phyloP scores from a whole-genome alignment of 495 filamentous ascomycete genomes.

The Baudoinia panamericana region DNA sequence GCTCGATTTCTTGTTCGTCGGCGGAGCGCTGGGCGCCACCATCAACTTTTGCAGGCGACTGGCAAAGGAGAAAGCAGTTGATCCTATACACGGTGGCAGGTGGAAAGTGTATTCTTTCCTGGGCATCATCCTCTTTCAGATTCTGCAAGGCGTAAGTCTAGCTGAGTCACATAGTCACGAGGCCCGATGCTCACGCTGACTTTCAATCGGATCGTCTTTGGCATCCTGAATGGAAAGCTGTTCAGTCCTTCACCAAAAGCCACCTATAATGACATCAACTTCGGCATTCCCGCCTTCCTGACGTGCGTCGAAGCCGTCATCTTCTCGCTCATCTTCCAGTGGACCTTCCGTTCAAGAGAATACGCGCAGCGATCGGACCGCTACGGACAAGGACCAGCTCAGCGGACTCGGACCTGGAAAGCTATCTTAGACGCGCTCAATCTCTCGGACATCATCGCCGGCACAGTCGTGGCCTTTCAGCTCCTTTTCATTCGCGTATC shows the following conservation, averaged over 20 bases:
- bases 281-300: constrained; percentile 15
- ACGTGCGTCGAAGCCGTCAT: constrained; percentile 13
- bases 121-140: constrained; percentile 13
- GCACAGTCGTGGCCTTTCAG: constrained; percentile 7
- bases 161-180: no score
- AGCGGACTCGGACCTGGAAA: constrained; percentile 7
- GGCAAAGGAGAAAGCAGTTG: constrained; percentile 4
- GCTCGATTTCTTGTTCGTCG: constrained; percentile 11
- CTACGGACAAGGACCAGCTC: constrained; percentile 1
- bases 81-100: not conserved
- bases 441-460: constrained; percentile 11
- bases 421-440: constrained; percentile 15
- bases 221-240: constrained; percentile 14
- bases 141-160: constrained; percentile 10
- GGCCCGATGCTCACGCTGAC: not conserved
- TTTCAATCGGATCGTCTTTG: constrained; percentile 7
- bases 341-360: constrained; percentile 11
- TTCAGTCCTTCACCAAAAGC: constrained; percentile 4
- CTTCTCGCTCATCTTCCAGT: constrained; percentile 15
- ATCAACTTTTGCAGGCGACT: constrained; percentile 9
- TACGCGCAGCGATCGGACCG: constrained; percentile 9
- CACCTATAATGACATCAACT: constrained; percentile 19
- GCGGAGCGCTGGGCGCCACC: constrained; percentile 13
- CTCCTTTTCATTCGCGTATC: constrained; percentile 7
- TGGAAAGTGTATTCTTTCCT: constrained; percentile 11